Conservation (phyloP, 768 basidiomycete genomes). For the Clitopilus hobsonii region DNA sequence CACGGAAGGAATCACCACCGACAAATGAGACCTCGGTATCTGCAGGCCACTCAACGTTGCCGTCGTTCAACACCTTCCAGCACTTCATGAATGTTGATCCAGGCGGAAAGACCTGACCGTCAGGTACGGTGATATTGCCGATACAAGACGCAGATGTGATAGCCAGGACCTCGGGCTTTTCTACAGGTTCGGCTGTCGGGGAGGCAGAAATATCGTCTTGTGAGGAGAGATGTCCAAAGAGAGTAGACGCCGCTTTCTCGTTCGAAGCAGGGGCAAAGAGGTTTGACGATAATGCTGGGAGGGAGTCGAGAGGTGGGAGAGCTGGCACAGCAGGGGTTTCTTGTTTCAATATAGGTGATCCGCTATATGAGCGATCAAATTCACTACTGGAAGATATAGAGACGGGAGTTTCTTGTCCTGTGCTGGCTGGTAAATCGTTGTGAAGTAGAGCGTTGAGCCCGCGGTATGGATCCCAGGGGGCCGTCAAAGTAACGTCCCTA, state of each 20-base stretch:
- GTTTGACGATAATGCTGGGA: not conserved
- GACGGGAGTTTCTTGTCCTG: not conserved
- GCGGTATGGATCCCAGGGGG: not conserved
- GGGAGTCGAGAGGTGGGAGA: not conserved
- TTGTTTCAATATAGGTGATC: no score
- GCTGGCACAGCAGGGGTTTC: not conserved
- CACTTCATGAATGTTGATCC: conserved; percentile 85
- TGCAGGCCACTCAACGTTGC: conserved; percentile 60
- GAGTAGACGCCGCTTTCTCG: not conserved
- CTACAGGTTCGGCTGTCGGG: not conserved
- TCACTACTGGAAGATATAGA: not conserved
- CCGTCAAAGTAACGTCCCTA: not conserved
- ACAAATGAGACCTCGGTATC: conserved; percentile 65
- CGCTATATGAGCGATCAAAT: no score
- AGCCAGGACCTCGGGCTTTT: not conserved
- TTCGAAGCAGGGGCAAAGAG: not conserved
- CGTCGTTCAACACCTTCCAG: conserved; percentile 72
- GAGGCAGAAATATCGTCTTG: not conserved
- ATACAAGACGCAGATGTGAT: conserved; percentile 51
- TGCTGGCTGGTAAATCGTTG: not conserved
- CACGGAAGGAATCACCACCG: conserved; percentile 58
- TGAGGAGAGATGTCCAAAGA: not conserved
- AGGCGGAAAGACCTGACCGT: conserved; percentile 74
- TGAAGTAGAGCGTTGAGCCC: not conserved
- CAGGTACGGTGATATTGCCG: conserved; percentile 64